Evolutionary conservation across 768 basidiomycete genomes (phyloP).

Genomic region (Termitomyces sp.): DNA sequence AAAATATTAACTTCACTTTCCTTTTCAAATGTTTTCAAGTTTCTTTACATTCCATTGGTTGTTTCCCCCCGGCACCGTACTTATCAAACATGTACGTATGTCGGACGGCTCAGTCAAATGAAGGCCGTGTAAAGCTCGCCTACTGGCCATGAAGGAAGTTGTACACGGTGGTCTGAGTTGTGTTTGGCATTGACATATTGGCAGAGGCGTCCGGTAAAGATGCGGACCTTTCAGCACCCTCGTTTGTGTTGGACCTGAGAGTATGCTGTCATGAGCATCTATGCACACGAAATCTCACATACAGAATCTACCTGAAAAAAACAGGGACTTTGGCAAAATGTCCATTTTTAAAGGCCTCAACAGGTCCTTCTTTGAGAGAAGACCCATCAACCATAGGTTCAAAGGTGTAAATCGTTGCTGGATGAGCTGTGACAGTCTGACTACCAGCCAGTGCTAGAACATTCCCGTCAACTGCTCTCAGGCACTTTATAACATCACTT

Average conservation of each 20-base stretch:
- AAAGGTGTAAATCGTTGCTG: conserved; percentile 31
- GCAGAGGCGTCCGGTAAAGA: conserved; percentile 27
- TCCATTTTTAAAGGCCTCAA: conserved; percentile 35
- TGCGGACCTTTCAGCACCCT: conserved; percentile 38
- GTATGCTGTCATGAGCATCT: not conserved
- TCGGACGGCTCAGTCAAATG: conserved; percentile 26
- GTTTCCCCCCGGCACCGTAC: conserved; percentile 3
- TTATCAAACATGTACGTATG: not conserved
- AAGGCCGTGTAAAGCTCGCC: conserved; percentile 21
- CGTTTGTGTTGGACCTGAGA: conserved; percentile 35
- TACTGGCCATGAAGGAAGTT: conserved; percentile 40
- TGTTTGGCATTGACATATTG: conserved; percentile 34
- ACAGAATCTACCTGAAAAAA: conserved; percentile 28
- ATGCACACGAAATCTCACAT: no score
- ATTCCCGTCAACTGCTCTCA: conserved; percentile 25
- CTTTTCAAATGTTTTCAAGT: not conserved
- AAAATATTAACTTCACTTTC: no score
- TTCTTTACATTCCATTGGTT: conserved; percentile 4
- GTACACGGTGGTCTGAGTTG: conserved; percentile 34
- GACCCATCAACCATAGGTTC: conserved; percentile 33
- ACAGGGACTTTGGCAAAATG: conserved; percentile 34
- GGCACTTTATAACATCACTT: conserved; percentile 24
- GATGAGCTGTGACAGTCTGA: conserved; percentile 24
- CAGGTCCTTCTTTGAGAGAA: conserved; percentile 30
- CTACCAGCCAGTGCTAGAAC: conserved; percentile 30